A percentile compares a stretch with the other conserved stretches of the same genome.
phyloP scores from a whole-genome alignment of 2,329 filamentous ascomycete genomes.

The Corinectria fuckeliana region DNA sequence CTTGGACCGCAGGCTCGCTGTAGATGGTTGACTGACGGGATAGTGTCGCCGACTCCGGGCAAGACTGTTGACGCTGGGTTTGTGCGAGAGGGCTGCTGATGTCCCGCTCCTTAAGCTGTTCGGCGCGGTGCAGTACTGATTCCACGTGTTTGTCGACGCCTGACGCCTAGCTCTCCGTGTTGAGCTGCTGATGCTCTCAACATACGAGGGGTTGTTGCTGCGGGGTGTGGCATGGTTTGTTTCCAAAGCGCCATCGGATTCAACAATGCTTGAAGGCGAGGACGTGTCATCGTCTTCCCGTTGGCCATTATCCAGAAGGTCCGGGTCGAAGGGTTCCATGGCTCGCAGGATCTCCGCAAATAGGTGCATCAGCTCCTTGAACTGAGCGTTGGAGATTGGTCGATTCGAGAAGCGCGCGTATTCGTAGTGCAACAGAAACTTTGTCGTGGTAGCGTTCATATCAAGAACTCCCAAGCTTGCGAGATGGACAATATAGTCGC shows the following conservation, averaged over 20 bases:
- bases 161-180: slow-evolving; percentile 43
- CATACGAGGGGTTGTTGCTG: slow-evolving; percentile 38
- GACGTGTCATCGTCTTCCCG: slow-evolving; percentile 32
- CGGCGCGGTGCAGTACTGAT: slow-evolving; percentile 58
- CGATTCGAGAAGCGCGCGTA: slow-evolving; percentile 79
- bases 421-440: slow-evolving; percentile 82
- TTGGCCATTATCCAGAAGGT: slow-evolving; percentile 52
- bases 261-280: slow-evolving; percentile 50
- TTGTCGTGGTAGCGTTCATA: slow-evolving; percentile 52
- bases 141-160: slow-evolving; percentile 53
- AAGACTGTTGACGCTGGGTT: slow-evolving; percentile 48
- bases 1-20: slow-evolving; percentile 48
- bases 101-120: slow-evolving; percentile 57
- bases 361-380: slow-evolving; percentile 79
- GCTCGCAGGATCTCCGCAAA: slow-evolving; percentile 81
- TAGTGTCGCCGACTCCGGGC: slow-evolving; percentile 52
- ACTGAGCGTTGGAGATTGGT: slow-evolving; percentile 72
- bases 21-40: slow-evolving; percentile 46
- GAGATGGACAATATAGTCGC: slow-evolving; percentile 80
- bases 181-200: slow-evolving; percentile 43
- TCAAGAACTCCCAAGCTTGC: slow-evolving; percentile 68
- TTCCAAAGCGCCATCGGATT: slow-evolving; percentile 53
- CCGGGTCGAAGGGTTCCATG: slow-evolving; percentile 71
- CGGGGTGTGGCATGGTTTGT: slow-evolving; percentile 51
- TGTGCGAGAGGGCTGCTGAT: slow-evolving; percentile 46